Conservation (phyloP, 179 eudicot species). For the Patellifolia procumbens region DNA sequence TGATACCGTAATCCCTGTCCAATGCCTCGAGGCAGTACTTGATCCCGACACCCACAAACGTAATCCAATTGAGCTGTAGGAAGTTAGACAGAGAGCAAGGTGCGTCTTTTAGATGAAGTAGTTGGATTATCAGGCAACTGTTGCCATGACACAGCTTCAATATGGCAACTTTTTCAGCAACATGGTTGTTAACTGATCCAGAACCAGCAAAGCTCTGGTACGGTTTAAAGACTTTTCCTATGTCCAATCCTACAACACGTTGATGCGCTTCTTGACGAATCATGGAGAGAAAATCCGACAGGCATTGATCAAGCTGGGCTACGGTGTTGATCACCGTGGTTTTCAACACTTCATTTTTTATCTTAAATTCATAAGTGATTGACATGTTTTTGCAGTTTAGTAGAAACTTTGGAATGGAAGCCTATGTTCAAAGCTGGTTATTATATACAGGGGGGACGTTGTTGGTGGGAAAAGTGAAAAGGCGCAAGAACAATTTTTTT, state of each 20-base stretch:
- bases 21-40: not conserved
- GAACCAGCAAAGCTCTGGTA: not conserved
- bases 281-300: not conserved
- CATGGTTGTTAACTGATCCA: not conserved
- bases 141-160: not conserved
- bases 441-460: too few relatives aligned
- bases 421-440: too few relatives aligned
- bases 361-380: not conserved
- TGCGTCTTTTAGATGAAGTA: not conserved
- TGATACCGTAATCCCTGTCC: not conserved
- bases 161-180: not conserved
- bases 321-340: not conserved
- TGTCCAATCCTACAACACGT: not conserved
- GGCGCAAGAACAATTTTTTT: too few relatives aligned
- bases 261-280: not conserved
- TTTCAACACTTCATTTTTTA: not conserved
- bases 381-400: not conserved
- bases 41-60: constrained; percentile 4
- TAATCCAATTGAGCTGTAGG: not conserved
- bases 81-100: not conserved
- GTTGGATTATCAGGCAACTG: not conserved
- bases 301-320: not conserved
- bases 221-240: not conserved
- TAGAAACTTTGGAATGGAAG: too few relatives aligned
- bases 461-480: too few relatives aligned